phyloP scores from a whole-genome alignment of 2,329 filamentous ascomycete species.

The Orbilia brochopaga region DNA sequence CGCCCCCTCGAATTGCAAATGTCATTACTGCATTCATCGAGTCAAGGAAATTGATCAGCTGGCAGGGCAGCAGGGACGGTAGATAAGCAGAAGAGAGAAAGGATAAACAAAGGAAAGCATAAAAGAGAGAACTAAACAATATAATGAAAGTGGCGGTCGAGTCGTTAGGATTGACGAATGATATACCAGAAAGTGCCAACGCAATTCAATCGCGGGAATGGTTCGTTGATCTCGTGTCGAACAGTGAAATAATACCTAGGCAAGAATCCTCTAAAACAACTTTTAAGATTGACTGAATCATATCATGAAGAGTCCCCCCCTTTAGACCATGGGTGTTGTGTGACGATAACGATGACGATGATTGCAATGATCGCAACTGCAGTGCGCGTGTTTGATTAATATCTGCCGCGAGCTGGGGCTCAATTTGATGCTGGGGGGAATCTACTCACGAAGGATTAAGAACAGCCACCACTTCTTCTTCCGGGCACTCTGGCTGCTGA shows the following conservation, averaged over 20 bases:
- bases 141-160: not conserved
- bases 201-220: not conserved
- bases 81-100: not conserved
- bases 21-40: not conserved
- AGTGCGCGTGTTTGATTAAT: not conserved
- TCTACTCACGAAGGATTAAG: slow-evolving; percentile 60
- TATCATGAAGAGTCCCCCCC: not conserved
- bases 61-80: not conserved
- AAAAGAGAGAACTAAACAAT: too few species aligned
- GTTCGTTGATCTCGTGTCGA: not conserved
- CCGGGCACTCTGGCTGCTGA: slow-evolving; percentile 68
- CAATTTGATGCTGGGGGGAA: not conserved
- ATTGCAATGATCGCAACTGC: slow-evolving; percentile 23
- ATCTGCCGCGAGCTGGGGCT: not conserved
- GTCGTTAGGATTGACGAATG: not conserved
- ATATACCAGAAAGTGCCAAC: not conserved
- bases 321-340: slow-evolving; percentile 16
- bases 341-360: slow-evolving; percentile 11
- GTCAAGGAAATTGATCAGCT: not conserved
- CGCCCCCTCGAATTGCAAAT: not conserved
- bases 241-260: not conserved
- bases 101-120: too few species aligned
- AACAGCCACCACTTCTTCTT: slow-evolving; percentile 85
- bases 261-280: not conserved
- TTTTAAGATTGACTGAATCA: slow-evolving; percentile 3